Evolutionary conservation across 257 asterid species (phyloP), one percentile per base, ranked within the genome.

Genomic region (Nicotiana obtusifolia): DNA sequence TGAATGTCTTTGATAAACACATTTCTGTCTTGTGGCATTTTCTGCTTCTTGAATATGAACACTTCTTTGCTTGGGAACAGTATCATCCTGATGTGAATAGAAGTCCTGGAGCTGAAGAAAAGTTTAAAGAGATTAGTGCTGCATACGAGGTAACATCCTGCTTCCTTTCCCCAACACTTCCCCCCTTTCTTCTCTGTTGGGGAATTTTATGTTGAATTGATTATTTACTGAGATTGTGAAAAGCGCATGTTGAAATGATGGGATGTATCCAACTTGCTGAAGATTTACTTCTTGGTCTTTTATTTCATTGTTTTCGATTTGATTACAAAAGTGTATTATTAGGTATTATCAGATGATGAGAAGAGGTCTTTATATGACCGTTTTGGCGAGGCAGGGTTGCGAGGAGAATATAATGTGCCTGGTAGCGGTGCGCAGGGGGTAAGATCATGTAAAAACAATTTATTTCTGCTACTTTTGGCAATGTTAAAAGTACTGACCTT

Each of bases 51-150:
- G 83, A 53, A 76, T 75, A 56, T 31, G 83, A 41, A 41, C 49
- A 41, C 49, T 73, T 44, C 19, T 22, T 80, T 84, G 8, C 26
- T 7, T 82, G 85, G 82, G 53, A 87, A 87, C 92, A 96, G 99
- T 94, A 91, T 89, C 99, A 96, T 88, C 99, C 98, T 80, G 99
- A 96, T 88, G 89, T 90, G 97, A 92, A 92, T 89, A 93, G 92
- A 86, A 87, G 69, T 47, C 90, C 92, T 60, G 97, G 97, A 52
- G 87, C 99, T 80, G 98, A 96, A 90, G 99, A 94, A 53, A 94
- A 92, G 86, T 96, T 96, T 53, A 96, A 96, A 88, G 97, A 94
- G 85, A 93, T 95, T 77, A 91, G 91, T 84, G 97, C 99, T 88
- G 98, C 99, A 4, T 95, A 95, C 49, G 99, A 95, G 99, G 99